A percentile compares a stretch with the other conserved stretches of the same genome.
Conservation (phyloP, 2,329 filamentous ascomycete genomes). For the Elsinoe australis region DNA sequence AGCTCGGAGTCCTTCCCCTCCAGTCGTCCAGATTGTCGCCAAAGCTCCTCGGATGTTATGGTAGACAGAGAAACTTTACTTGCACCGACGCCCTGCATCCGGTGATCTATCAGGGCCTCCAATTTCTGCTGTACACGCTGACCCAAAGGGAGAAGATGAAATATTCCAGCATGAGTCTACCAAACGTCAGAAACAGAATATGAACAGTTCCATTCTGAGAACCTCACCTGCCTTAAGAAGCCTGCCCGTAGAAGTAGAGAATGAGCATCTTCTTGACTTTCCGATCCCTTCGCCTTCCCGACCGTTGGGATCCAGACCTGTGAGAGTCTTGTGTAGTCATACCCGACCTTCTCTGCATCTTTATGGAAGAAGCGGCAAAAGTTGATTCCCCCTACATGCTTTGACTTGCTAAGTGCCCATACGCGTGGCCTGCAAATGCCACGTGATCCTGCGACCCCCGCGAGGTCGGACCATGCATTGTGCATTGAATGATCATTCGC, state of each 20-base stretch:
- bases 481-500: no score
- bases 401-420: no score
- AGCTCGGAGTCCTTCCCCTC: conserved; percentile 57
- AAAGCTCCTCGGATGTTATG: conserved; percentile 75
- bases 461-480: no score
- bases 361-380: no score
- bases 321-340: conserved; percentile 18
- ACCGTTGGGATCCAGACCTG: conserved; percentile 73
- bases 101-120: conserved; percentile 74
- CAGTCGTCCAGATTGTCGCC: conserved; percentile 77
- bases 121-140: conserved; percentile 82
- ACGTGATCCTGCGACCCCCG: no score
- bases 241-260: conserved; percentile 40
- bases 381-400: no score
- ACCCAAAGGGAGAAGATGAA: conserved; percentile 83
- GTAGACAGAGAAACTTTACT: conserved; percentile 77
- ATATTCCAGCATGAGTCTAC: conserved; percentile 79
- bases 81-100: conserved; percentile 68
- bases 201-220: not conserved
- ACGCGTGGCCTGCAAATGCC: no score
- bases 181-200: conserved; percentile 39
- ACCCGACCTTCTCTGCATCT: no score
- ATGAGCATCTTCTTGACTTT: conserved; percentile 41
- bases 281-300: conserved; percentile 51
- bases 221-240: conserved; percentile 37